Conservation (phyloP, 768 basidiomycete species). For the Exidia glandulosa region DNA sequence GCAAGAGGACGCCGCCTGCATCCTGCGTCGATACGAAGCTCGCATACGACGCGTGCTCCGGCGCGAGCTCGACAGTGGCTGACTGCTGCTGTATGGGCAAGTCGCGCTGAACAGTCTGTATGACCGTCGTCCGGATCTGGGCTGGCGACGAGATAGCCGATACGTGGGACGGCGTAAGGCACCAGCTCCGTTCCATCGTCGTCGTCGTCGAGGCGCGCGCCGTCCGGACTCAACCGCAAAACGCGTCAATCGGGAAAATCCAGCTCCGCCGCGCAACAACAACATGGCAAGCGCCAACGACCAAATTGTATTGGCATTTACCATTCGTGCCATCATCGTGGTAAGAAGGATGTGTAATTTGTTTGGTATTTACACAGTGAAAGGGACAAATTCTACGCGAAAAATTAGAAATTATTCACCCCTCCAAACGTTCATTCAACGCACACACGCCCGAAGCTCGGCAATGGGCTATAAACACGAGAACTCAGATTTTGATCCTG, state of each 20-base stretch:
- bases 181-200: constrained; percentile 15
- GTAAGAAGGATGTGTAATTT: too few relatives aligned
- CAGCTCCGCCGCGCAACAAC: neutral
- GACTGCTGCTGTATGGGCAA: constrained; percentile 35
- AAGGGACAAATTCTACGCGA: too few relatives aligned
- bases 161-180: constrained; percentile 49
- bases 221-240: neutral
- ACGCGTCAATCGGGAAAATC: neutral
- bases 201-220: neutral
- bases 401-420: too few relatives aligned
- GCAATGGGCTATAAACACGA: too few relatives aligned
- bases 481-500: too few relatives aligned
- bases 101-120: constrained; percentile 51
- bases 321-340: too few relatives aligned
- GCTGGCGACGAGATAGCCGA: constrained; percentile 50
- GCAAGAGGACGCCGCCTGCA: constrained; percentile 58
- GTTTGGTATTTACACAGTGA: too few relatives aligned
- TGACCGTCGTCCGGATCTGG: constrained; percentile 37
- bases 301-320: too few relatives aligned
- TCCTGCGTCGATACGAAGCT: constrained; percentile 42
- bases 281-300: too few relatives aligned
- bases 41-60: constrained; percentile 65
- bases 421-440: too few relatives aligned
- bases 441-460: too few relatives aligned
- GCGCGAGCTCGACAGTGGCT: constrained; percentile 31